phyloP scores from a whole-genome alignment of 345 rosid genomes.

The Aethionema arabicum region DNA sequence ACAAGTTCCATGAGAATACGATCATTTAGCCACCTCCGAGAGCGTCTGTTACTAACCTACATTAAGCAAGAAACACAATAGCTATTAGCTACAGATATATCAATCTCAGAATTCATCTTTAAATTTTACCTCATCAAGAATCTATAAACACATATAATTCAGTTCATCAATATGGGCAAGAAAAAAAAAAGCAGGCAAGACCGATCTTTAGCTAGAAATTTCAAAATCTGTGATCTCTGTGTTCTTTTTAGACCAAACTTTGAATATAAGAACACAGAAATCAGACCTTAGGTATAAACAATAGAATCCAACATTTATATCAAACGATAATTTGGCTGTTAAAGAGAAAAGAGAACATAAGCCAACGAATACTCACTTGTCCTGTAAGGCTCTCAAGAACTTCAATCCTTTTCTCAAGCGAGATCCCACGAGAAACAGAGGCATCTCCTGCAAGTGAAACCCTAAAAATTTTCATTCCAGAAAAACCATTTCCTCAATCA shows the following conservation, averaged over 20 bases:
- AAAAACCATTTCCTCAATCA: neutral
- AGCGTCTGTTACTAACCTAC: constrained; percentile 83
- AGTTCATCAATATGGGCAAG: neutral
- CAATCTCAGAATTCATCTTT: constrained; percentile 1
- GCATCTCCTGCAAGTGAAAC: constrained; percentile 47
- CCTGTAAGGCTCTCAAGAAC: constrained; percentile 83
- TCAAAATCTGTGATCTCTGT: too few species aligned
- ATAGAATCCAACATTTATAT: neutral
- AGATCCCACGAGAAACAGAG: constrained; percentile 55
- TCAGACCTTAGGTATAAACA: neutral
- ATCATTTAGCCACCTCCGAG: constrained; percentile 90
- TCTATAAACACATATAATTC: neutral
- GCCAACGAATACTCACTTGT: constrained; percentile 42
- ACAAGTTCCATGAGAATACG: constrained; percentile 94
- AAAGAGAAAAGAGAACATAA: neutral
- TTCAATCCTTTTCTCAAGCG: constrained; percentile 90
- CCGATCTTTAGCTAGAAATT: too few species aligned
- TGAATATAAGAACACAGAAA: neutral
- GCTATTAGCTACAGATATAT: neutral
- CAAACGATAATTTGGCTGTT: neutral
- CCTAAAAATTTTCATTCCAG: neutral
- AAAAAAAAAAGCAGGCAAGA: neutral
- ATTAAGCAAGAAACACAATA: neutral
- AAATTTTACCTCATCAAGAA: neutral
- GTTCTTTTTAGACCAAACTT: neutral